Evolutionary conservation across 805 yeast species (phyloP), one percentile per base, ranked within the genome.

Genomic region (Hanseniaspora jakobsenii): DNA sequence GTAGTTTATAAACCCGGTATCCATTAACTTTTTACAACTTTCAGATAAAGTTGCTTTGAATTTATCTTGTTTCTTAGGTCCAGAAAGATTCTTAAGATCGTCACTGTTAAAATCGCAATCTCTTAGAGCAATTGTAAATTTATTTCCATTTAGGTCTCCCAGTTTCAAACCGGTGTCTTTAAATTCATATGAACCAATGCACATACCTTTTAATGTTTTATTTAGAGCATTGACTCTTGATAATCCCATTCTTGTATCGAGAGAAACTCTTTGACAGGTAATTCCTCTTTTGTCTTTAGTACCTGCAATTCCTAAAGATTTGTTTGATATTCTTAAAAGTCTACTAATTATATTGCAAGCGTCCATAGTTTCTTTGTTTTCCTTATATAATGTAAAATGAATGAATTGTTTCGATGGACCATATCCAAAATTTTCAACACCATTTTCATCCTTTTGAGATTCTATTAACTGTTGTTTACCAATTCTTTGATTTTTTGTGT

Each of bases 351-450:
- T 62, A 16, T 77, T 71, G 1, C 91, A 91, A 12, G 84, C 91
- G 63, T 91, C 96, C 95, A 91, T 84, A 1, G 99, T 87, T 53
- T 91, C 99, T 58, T 87, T 82, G 64, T 91, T 91, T 58, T 91
- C 96, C 60, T 91, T 91, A 66, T 83, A 86, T 22, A 91, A 65
- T 10, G 81, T 75, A 55, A 87, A 80, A 55, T 81, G 87, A 36
- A 87, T 63, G 60, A 64, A 83, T 35, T 73, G 71, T 52, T 78
- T 77, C 47, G 70, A 66, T 23, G 79, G 76, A 2, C 95, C 96
- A 47, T 81, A 67, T 0, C 85, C 82, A 63, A 78, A 80, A 51
- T 76, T 73, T 36, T 78, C 70, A 3, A 72, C 71, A 21, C 78
- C 78, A 48, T 73, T 64, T 18, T 55, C 65, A 49, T 63, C 69